Evolutionary conservation across 192 early-diverging fungal genomes (phyloP), one percentile per base, ranked within the genome.

Genomic region (Gryganskiella cystojenkinii): DNA sequence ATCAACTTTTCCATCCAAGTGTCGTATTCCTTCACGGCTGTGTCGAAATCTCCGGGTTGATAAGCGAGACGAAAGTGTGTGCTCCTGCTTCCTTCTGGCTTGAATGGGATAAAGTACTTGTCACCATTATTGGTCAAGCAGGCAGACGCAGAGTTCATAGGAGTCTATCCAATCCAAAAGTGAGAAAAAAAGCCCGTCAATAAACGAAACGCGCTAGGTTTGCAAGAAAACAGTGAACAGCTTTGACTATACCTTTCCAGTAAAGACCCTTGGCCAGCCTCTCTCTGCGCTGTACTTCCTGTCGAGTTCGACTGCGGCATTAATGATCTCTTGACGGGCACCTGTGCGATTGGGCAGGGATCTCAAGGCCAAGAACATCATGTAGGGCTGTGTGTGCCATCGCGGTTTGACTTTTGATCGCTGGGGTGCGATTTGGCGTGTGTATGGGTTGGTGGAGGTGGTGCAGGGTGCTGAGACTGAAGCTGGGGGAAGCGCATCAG

Each of bases 361-460:
- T 25, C 92, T 76, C 35, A 97, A 75, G 4, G 93, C 92, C 61
- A 96, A 64, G 65, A 94, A 93, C 71, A 97, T 80, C 61, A 97
- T 75, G 74, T 94, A 95, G 44, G 91, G 90, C 66, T 96, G 95
- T 57, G 88, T 97, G 42, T 95, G 93, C 95, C 95, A 97, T 22
- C 95, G 82, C 40, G 95, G 95, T 55, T 78, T 78, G 20, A 78
- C 33, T 47, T 78, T 78, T n/a, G 66, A 69, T 27, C 74, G 74
- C 20, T 64, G 50, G 17, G 74, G 74, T 1, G 74, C 74, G 37
- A 55, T 78, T 33, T 61, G 74, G 33, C 74, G 66, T 10, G 66
- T 78, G 61, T 78, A 78, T 7, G 61, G 37, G 37, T 40, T 40
- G 5, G 37, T 40, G 37, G 37, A 40, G 37, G 37, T 40, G 13